Base-by-base conservation (phyloP, 2,329 filamentous ascomycete species). In the Fusarium lateritium region DNA sequence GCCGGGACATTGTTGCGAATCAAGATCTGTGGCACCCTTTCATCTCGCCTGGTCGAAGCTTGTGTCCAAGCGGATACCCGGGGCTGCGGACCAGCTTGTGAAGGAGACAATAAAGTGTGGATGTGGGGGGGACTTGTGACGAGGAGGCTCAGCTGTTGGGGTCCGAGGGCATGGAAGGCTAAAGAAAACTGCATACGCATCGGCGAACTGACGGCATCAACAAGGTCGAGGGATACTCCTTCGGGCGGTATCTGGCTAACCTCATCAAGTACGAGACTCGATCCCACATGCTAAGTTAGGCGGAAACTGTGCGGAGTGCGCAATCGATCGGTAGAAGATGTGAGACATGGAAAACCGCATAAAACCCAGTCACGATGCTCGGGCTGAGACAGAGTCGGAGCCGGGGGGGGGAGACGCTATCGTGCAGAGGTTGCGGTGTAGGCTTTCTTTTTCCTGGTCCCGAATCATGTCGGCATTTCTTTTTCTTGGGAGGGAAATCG, bases 21-120 rank as follows among this genome's bases (percentile, higher is more conserved):
- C 73, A 76, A 80, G 78, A 80, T 81, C 78, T 80, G 79, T 81
- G 76, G 72, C 67, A 80, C 79, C 69, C 72, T 58, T 64, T 77
- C 78, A 80, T 80, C 78, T 80, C 75, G 77, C 74, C 75, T 77
- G 75, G 75, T 70, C 62, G 70, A 77, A 76, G 71, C 65, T 73
- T 70, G 68, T 73, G 70, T 63, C 54, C 61, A 64, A 70, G 59
- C 67, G 64, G 67, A 70, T 65, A 71, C 55, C 66, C 55, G 55
- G 51, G 65, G 71, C 62, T 45, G 54, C 52, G 46, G 65, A 62
- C 67, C 62, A 58, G 39, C 54, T 65, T 61, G 55, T 47, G 56
- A 65, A 51, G 38, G 62, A 67, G 46, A 67, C 54, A 67, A 56
- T 33, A 39, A 31, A 22, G 44, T 57, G 62, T 69, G 62, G 44